Evolutionary conservation across 2,329 filamentous ascomycete genomes (phyloP).

Genomic region (Pestalotiopsis sp.): DNA sequence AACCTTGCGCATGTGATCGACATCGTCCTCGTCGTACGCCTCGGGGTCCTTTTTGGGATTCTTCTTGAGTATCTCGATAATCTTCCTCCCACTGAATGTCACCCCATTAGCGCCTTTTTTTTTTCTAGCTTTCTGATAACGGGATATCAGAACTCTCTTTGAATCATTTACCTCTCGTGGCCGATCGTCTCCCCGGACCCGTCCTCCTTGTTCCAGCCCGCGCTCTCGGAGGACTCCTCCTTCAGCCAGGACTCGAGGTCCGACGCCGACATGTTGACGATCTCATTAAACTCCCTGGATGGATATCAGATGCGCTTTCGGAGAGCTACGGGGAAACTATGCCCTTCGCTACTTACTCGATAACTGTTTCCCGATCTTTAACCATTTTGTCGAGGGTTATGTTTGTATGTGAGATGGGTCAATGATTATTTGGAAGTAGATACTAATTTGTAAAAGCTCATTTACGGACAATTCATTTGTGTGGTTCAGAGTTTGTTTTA

Average conservation of each 20-base stretch:
- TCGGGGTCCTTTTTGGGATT: constrained; percentile 54
- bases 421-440: background rate
- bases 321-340: background rate
- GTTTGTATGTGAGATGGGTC: background rate
- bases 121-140: too few species aligned
- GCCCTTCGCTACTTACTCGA: constrained; percentile 19
- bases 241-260: constrained; percentile 60
- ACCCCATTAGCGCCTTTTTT: background rate
- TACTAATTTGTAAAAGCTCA: too few species aligned
- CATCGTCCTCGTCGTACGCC: constrained; percentile 46
- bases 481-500: background rate
- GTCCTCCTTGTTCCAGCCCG: constrained; percentile 56
- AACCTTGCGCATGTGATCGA: constrained; percentile 58
- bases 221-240: constrained; percentile 47
- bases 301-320: background rate
- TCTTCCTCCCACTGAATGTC: constrained; percentile 52
- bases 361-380: constrained; percentile 27
- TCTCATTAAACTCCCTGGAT: constrained; percentile 58
- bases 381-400: constrained; percentile 21
- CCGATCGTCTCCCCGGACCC: constrained; percentile 59
- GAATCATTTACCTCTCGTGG: constrained; percentile 39
- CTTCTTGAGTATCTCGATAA: constrained; percentile 57
- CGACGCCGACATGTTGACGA: constrained; percentile 60
- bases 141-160: too few species aligned
- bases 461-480: too few species aligned